These are phyloP conservation scores for Gossypium raimondii DNA, from an alignment of 345 rosid species.

Conservation along the genomic window DNA sequence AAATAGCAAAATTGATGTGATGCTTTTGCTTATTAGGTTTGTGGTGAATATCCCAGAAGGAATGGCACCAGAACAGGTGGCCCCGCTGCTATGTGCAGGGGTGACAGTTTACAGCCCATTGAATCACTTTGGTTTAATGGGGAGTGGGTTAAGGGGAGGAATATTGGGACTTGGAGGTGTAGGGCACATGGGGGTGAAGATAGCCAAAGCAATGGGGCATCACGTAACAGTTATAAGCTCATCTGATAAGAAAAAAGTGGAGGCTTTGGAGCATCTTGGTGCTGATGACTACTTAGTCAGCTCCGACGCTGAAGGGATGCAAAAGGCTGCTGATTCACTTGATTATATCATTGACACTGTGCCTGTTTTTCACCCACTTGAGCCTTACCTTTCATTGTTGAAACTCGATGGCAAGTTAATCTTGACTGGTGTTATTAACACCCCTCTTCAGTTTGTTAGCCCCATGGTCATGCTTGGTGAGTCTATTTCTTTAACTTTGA, in stretches of 20 bases:
- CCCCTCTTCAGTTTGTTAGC: slow-evolving; percentile 63
- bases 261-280: slow-evolving; percentile 79
- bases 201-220: slow-evolving; percentile 96
- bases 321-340: slow-evolving; percentile 58
- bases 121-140: slow-evolving; percentile 62
- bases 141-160: slow-evolving; percentile 70
- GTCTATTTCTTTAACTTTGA: slow-evolving; percentile 1
- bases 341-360: slow-evolving; percentile 87
- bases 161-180: slow-evolving; percentile 92
- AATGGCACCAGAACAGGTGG: slow-evolving; percentile 79
- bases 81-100: slow-evolving; percentile 82
- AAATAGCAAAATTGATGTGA: background rate
- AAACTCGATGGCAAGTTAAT: slow-evolving; percentile 87
- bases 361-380: slow-evolving; percentile 79
- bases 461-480: slow-evolving; percentile 65
- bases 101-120: slow-evolving; percentile 89
- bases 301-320: slow-evolving; percentile 55
- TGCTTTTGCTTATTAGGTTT: slow-evolving; percentile 39
- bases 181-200: slow-evolving; percentile 95
- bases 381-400: slow-evolving; percentile 68
- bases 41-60: slow-evolving; percentile 86
- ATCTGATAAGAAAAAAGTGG: slow-evolving; percentile 75
- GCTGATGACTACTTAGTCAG: slow-evolving; percentile 83
- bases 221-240: slow-evolving; percentile 94
- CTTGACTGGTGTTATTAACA: slow-evolving; percentile 67